Conservation (phyloP, 1,284 basidiomycete species). For the Leccinum cinnamomeum region DNA sequence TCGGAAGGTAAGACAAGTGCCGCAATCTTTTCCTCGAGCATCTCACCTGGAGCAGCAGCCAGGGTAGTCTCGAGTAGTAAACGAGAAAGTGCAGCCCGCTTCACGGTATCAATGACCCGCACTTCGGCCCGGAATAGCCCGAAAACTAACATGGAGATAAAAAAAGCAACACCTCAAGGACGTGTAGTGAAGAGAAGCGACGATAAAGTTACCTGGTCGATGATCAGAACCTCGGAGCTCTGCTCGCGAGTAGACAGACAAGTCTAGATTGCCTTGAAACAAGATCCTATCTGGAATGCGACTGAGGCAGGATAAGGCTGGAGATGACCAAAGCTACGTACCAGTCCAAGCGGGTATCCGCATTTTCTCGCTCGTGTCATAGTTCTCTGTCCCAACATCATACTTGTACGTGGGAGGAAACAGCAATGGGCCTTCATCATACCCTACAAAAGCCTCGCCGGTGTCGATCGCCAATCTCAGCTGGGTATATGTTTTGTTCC, state of each 20-base stretch:
- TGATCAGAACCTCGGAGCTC: slow-evolving; percentile 92
- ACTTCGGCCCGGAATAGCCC: slow-evolving; percentile 80
- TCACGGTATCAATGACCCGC: slow-evolving; percentile 75
- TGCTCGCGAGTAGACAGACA: slow-evolving; percentile 68
- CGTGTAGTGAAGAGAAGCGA: not conserved
- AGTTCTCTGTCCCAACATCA: slow-evolving; percentile 79
- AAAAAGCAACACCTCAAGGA: not conserved
- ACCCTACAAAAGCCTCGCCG: slow-evolving; percentile 77
- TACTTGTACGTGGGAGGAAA: slow-evolving; percentile 93
- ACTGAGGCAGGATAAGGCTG: not conserved
- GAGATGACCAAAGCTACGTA: slow-evolving; percentile 34
- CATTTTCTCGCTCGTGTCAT: slow-evolving; percentile 96
- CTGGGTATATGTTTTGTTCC: slow-evolving; percentile 38
- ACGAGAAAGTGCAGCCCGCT: slow-evolving; percentile 69
- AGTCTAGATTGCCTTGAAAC: slow-evolving; percentile 76
- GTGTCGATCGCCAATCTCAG: slow-evolving; percentile 70
- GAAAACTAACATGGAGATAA: slow-evolving; percentile 58
- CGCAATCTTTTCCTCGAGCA: slow-evolving; percentile 70
- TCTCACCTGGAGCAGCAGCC: slow-evolving; percentile 60
- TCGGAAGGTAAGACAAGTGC: slow-evolving; percentile 45
- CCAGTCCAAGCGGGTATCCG: slow-evolving; percentile 98
- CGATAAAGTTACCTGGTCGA: slow-evolving; percentile 64
- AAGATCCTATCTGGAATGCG: slow-evolving; percentile 78
- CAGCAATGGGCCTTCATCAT: slow-evolving; percentile 83
- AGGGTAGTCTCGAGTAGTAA: slow-evolving; percentile 65